Percentiles rank a stretch among this genome's conserved stretches.
Conservation (phyloP, 768 basidiomycete genomes). For the Kwoniella dendrophila region DNA sequence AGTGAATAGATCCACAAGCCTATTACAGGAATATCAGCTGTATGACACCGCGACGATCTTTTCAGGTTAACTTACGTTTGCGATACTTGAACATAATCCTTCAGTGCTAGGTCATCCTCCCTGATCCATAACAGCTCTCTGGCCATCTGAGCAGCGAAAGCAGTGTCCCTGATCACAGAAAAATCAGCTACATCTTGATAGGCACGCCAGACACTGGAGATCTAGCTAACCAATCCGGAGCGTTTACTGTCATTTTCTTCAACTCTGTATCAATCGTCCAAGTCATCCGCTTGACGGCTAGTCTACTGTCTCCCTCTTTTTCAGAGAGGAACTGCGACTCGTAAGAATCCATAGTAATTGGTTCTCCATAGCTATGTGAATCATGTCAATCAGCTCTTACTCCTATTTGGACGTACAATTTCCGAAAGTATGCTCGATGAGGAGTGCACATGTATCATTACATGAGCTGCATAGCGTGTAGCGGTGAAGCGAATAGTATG, state of each 20-base stretch:
- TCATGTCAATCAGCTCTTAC: background rate
- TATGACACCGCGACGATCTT: background rate
- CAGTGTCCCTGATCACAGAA: slow-evolving; percentile 69
- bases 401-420: background rate
- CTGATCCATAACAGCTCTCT: slow-evolving; percentile 89
- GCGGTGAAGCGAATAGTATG: background rate
- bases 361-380: slow-evolving; percentile 71
- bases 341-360: slow-evolving; percentile 75
- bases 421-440: background rate
- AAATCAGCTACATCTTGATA: background rate
- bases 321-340: slow-evolving; percentile 74
- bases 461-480: too few species aligned
- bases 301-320: slow-evolving; percentile 68
- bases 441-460: too few species aligned
- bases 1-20: slow-evolving; percentile 85
- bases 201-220: background rate
- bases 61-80: slow-evolving; percentile 77
- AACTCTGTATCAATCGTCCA: slow-evolving; percentile 71
- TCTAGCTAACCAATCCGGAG: slow-evolving; percentile 77
- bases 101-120: slow-evolving; percentile 72
- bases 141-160: slow-evolving; percentile 89
- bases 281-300: slow-evolving; percentile 85
- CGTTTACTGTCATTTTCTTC: slow-evolving; percentile 79
- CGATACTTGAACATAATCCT: slow-evolving; percentile 78
- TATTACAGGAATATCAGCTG: slow-evolving; percentile 50